Evolutionary conservation across 768 basidiomycete genomes (phyloP).

Genomic region (Dioszegia hungarica): DNA sequence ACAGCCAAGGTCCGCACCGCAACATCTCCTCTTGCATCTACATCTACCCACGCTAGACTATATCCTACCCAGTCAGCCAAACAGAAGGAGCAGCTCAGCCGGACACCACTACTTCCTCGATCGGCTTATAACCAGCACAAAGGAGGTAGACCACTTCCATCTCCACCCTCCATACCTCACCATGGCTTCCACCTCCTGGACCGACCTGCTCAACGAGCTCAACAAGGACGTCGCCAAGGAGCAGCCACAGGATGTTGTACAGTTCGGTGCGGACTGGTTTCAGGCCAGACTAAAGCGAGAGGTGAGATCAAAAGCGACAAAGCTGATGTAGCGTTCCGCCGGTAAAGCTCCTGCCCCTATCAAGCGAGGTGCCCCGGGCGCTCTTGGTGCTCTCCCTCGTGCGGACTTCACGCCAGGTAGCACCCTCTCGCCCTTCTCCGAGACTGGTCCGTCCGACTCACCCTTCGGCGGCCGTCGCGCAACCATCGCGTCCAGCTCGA

Average conservation of each 20-base stretch:
- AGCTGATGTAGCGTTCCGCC: constrained; percentile 14
- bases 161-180: neutral
- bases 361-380: constrained; percentile 8
- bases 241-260: constrained; percentile 83
- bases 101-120: too few species aligned
- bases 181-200: constrained; percentile 20
- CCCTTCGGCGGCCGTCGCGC: constrained; percentile 38
- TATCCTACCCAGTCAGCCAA: too few species aligned
- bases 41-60: neutral
- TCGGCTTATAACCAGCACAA: neutral
- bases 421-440: constrained; percentile 41
- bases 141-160: neutral
- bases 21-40: neutral
- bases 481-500: constrained; percentile 26
- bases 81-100: too few species aligned
- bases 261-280: constrained; percentile 82
- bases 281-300: constrained; percentile 52
- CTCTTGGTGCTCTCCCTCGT: neutral
- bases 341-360: neutral
- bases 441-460: constrained; percentile 37
- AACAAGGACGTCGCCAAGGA: constrained; percentile 78
- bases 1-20: neutral
- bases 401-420: neutral
- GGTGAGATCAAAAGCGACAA: constrained; percentile 29
- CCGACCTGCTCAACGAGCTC: constrained; percentile 65